phyloP scores from a whole-genome alignment of 768 basidiomycete genomes.

The Tephrocybe rancida region DNA sequence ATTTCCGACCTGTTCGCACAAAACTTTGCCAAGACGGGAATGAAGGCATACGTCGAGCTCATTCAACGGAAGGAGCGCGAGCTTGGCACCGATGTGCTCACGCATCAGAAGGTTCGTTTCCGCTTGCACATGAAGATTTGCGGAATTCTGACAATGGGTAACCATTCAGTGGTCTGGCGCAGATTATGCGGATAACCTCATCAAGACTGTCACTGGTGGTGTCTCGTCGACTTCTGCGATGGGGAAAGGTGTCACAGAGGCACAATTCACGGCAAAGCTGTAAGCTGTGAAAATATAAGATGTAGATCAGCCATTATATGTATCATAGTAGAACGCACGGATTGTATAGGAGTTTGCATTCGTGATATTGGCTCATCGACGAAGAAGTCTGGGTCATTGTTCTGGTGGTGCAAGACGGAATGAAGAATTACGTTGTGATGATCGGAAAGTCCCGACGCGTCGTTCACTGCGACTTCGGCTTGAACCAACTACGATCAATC shows the following conservation, averaged over 20 bases:
- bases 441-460: conserved; percentile 23
- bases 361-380: not conserved
- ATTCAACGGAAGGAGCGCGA: conserved; percentile 93
- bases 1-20: conserved; percentile 93
- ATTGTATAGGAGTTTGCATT: not conserved
- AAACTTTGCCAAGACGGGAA: conserved; percentile 90
- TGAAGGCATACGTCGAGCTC: conserved; percentile 98
- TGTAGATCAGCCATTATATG: conserved; percentile 5
- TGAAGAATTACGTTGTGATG: not conserved
- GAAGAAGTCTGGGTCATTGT: too few species aligned
- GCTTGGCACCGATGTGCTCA: conserved; percentile 93
- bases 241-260: conserved; percentile 94
- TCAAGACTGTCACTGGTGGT: conserved; percentile 97
- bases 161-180: conserved; percentile 85
- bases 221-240: conserved; percentile 99
- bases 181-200: conserved; percentile 86
- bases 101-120: conserved; percentile 85
- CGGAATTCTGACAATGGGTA: conserved; percentile 13
- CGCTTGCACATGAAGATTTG: not conserved
- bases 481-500: not conserved
- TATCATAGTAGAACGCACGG: conserved; percentile 6
- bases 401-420: not conserved
- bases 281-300: conserved; percentile 19
- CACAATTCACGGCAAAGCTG: conserved; percentile 65
- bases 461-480: not conserved